These are phyloP conservation scores for Globisporangium rhizosaccharum DNA, from an alignment of 352 stramenopile species.

Conservation along the genomic window DNA sequence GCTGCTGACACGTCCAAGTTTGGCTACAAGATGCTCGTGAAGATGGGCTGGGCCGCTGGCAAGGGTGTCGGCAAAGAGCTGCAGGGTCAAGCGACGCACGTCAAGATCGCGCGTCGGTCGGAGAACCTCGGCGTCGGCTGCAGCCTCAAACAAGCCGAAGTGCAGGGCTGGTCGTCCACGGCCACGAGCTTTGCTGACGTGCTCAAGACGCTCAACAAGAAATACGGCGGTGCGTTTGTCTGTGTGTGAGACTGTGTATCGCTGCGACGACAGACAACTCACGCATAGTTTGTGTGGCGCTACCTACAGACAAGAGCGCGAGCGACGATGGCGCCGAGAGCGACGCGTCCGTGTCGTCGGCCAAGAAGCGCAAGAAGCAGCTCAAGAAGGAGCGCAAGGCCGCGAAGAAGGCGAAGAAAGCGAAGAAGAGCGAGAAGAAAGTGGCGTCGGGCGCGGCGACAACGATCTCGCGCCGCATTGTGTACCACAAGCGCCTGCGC, in stretches of 20 bases:
- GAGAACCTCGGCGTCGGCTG: constrained; percentile 91
- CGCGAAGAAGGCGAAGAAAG: constrained; percentile 47
- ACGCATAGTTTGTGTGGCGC: not conserved
- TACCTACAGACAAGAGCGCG: constrained; percentile 23
- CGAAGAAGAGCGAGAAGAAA: constrained; percentile 56
- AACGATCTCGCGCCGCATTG: constrained; percentile 57
- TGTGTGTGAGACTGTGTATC: not conserved
- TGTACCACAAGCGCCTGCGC: constrained; percentile 74
- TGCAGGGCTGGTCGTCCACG: constrained; percentile 85
- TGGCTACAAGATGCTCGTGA: constrained; percentile 93
- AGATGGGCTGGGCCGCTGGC: constrained; percentile 95
- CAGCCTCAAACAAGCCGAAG: constrained; percentile 81
- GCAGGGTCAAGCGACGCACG: constrained; percentile 82
- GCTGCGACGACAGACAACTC: not conserved
- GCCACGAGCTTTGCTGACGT: constrained; percentile 77
- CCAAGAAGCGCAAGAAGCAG: constrained; percentile 40
- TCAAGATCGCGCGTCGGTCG: constrained; percentile 84
- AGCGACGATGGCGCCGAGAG: constrained; percentile 21
- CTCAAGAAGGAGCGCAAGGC: constrained; percentile 56
- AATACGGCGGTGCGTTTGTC: constrained; percentile 35
- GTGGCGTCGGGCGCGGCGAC: constrained; percentile 30
- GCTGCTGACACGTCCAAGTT: constrained; percentile 89
- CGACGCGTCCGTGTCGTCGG: constrained; percentile 18
- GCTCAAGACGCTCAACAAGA: constrained; percentile 81
- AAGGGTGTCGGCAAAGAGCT: constrained; percentile 92